These are phyloP conservation scores for Eutrema yunnanense DNA, from an alignment of 345 rosid genomes.

Conservation along the genomic window DNA sequence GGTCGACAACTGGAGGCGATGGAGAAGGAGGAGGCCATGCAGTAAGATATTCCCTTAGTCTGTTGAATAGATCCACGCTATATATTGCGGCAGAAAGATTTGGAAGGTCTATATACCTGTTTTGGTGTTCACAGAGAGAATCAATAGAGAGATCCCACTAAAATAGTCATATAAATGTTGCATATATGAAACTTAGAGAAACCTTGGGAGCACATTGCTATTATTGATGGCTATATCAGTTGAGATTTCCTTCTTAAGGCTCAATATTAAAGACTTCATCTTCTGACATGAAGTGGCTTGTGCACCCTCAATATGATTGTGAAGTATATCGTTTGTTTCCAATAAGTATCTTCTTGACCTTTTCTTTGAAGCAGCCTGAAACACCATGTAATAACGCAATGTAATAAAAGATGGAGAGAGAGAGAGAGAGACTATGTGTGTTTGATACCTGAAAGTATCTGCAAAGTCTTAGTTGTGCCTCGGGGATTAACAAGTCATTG, in stretches of 20 bases:
- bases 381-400: background rate
- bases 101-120: constrained; percentile 87
- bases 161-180: background rate
- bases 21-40: constrained; percentile 79
- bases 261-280: constrained; percentile 60
- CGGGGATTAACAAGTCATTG: constrained; percentile 66
- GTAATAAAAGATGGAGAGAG: background rate
- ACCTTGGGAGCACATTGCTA: constrained; percentile 75
- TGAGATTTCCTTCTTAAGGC: constrained; percentile 57
- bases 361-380: constrained; percentile 64
- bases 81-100: constrained; percentile 71
- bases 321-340: constrained; percentile 60
- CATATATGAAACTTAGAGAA: background rate
- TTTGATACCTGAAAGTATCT: constrained; percentile 70
- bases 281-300: constrained; percentile 51
- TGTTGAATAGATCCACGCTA: constrained; percentile 61
- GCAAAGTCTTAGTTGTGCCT: constrained; percentile 60
- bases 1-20: constrained; percentile 65
- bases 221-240: constrained; percentile 76
- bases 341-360: constrained; percentile 63
- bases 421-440: background rate
- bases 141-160: background rate
- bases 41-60: constrained; percentile 55
- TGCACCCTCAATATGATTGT: constrained; percentile 37
- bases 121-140: constrained; percentile 22